Evolutionary conservation across 495 filamentous ascomycete genomes (phyloP), one percentile per base, ranked within the genome.

Genomic region (Bacidia rubella): DNA sequence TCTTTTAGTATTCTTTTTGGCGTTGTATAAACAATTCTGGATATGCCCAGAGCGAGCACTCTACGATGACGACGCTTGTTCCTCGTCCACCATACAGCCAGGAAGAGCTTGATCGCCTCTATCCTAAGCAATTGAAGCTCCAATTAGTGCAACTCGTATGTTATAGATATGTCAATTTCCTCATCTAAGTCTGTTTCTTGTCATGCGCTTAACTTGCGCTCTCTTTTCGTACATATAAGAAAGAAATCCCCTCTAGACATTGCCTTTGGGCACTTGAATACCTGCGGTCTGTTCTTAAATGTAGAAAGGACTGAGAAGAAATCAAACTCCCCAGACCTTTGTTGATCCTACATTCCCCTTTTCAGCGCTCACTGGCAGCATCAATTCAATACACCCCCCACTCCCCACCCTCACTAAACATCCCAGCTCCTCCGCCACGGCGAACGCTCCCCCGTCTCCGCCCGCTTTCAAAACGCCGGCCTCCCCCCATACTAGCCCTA

Each of bases 391-490:
- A 38, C n/a, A 49, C 27, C n/a, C 27, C 26, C 25, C 7, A 9
- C 39, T 44, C 1, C 32, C 2, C 0, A 11, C 19, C 35, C 0
- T 32, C 23, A 47, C 45, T 47, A 23, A 47, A 21, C 45, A 2
- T 35, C 32, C 4, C 42, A 58, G 56, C 23, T 44, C 25, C 47
- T 60, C 17, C 40, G 57, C 17, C 57, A 60, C 40, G 57, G 52
- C 48, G 55, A 54, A 24, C 53, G 23, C 39, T 53, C 47, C 39
- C 92, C 90, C 26, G 86, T 97, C 15, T 82, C 78, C 17, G 74
- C 86, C 15, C 81, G 93, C 7, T 95, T 98, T 65, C 79, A 86
- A 63, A 93, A 93, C 72, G 73, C 87, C 61, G 90, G 90, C n/a
- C 73, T 96, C 17, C 65, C 68, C 52, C 68, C 83, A 60, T 92